A percentile compares a stretch with the other conserved stretches of the same genome.
phyloP scores from a whole-genome alignment of 176 grass and related monocot genomes.

The Tillandsia leiboldiana region DNA sequence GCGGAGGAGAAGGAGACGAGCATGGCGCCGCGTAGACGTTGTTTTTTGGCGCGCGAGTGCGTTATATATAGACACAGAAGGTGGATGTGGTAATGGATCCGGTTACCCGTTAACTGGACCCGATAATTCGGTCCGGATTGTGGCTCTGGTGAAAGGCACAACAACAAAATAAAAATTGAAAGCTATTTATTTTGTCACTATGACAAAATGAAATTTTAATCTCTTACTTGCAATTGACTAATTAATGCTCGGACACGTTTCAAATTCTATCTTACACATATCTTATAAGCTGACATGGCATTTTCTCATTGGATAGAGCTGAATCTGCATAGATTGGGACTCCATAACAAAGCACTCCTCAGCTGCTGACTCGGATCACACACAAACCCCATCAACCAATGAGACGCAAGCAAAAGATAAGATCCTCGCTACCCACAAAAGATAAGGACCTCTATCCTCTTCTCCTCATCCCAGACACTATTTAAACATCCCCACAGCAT shows the following conservation, averaged over 20 bases:
- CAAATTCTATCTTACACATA: background rate
- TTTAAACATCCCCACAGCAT: background rate
- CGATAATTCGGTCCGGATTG: background rate
- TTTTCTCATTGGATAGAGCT: background rate
- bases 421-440: background rate
- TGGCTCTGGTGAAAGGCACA: background rate
- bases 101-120: background rate
- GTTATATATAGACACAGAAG: background rate
- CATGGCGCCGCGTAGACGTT: no score
- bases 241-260: background rate
- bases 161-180: no score
- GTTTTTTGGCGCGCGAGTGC: no score
- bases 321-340: no score
- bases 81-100: background rate
- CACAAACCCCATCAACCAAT: background rate
- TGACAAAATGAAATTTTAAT: no score
- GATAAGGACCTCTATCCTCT: constrained; percentile 4
- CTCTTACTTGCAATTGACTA: background rate
- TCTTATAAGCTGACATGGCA: background rate
- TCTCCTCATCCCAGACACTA: background rate
- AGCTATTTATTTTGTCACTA: no score
- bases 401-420: background rate
- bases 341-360: background rate
- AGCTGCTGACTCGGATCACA: background rate
- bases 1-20: no score